A percentile compares a stretch with the other conserved stretches of the same genome.
These are phyloP conservation scores for Colletotrichum lupini DNA, from an alignment of 2,329 filamentous ascomycete species.

Conservation along the genomic window DNA sequence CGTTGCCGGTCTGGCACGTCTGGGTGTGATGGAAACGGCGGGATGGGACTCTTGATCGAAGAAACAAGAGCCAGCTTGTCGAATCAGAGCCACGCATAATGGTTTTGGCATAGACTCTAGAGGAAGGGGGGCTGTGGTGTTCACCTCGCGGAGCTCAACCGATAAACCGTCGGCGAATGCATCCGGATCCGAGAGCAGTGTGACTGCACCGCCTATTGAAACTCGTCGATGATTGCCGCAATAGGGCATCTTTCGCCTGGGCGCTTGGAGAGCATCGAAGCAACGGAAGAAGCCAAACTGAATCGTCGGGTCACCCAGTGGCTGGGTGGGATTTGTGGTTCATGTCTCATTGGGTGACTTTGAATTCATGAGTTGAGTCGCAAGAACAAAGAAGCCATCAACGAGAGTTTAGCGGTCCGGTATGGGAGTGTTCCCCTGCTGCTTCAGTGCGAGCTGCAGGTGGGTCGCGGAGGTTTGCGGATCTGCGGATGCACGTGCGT, in stretches of 20 bases:
- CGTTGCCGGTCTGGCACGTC: background rate
- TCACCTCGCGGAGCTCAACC: background rate
- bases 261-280: background rate
- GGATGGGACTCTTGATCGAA: background rate
- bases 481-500: conserved; percentile 5
- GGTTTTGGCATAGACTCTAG: background rate
- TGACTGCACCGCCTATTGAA: background rate
- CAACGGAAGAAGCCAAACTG: background rate
- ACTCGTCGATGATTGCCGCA: background rate
- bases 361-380: background rate
- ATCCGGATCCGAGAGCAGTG: background rate
- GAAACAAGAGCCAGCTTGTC: conserved; percentile 9
- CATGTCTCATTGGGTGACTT: background rate
- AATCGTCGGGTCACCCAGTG: background rate
- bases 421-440: background rate
- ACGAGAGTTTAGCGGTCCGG: background rate
- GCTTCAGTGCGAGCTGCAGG: background rate
- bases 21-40: conserved; percentile 3
- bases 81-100: conserved; percentile 9
- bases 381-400: background rate
- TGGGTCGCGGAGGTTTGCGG: background rate
- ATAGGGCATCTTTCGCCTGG: background rate
- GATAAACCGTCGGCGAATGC: background rate
- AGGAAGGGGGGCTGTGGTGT: background rate
- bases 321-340: background rate